A percentile compares a stretch with the other conserved stretches of the same genome.
Conservation (phyloP, 1,284 basidiomycete genomes). For the Rhodotorula sp. region DNA sequence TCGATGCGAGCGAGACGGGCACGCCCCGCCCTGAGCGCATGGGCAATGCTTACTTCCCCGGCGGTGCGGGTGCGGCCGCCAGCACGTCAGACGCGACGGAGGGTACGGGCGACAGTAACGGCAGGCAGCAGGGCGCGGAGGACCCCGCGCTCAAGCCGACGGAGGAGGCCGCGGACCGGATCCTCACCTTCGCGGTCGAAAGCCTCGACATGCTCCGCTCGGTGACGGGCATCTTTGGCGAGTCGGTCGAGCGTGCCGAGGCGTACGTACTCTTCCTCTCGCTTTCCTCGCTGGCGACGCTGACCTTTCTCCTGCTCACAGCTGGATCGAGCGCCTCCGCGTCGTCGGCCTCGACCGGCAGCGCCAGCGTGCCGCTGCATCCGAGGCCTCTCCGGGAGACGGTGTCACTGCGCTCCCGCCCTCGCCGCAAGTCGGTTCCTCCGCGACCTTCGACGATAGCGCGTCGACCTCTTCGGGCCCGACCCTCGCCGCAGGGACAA, state of each 20-base stretch:
- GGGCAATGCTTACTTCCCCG: conserved; percentile 7
- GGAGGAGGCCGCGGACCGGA: conserved; percentile 70
- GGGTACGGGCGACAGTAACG: neutral
- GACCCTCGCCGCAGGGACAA: neutral
- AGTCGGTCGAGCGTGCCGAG: conserved; percentile 83
- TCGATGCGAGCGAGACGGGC: conserved; percentile 24
- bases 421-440: neutral
- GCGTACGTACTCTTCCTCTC: conserved; percentile 60
- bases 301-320: conserved; percentile 46
- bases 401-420: neutral
- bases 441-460: conserved; percentile 1
- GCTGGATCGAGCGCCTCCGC: conserved; percentile 76
- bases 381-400: neutral
- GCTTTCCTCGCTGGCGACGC: neutral
- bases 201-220: conserved; percentile 87
- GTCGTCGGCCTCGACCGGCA: conserved; percentile 71
- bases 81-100: too few species aligned
- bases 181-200: conserved; percentile 82
- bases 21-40: conserved; percentile 35
- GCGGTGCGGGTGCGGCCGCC: neutral
- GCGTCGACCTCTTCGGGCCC: too few species aligned
- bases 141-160: conserved; percentile 56
- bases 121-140: neutral
- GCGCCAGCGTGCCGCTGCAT: conserved; percentile 35
- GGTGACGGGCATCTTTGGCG: conserved; percentile 81